Percentiles rank a stretch among this genome's conserved stretches.
Conservation (phyloP, 345 rosid species). For the Mallotus nudiflorus region DNA sequence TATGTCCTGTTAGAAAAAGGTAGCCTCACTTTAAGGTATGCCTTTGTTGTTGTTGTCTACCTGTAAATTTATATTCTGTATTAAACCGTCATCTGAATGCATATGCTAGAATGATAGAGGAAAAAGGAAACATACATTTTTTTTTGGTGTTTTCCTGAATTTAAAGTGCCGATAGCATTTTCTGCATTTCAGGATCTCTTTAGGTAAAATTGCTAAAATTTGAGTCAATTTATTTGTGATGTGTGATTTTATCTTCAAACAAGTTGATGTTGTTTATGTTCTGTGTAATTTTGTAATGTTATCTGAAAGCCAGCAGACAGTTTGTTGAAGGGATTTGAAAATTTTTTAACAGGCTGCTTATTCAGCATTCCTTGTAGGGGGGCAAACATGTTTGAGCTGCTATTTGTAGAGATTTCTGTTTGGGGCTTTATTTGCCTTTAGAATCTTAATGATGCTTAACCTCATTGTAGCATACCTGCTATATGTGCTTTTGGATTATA, state of each 20-base stretch:
- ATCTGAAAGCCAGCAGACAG: not conserved
- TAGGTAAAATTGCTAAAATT: not conserved
- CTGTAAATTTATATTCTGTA: not conserved
- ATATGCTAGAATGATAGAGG: not conserved
- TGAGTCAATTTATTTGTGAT: not conserved
- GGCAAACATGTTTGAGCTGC: not conserved
- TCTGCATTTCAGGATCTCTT: not conserved
- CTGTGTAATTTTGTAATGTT: not conserved
- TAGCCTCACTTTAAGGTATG: not conserved
- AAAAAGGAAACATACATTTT: not conserved
- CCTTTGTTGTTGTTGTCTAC: not conserved
- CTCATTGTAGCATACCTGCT: not conserved
- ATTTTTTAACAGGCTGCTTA: not conserved
- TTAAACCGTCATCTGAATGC: not conserved
- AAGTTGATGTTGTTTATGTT: not conserved
- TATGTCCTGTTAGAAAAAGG: not conserved
- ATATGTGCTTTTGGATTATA: not conserved
- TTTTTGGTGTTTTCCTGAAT: too few species aligned
- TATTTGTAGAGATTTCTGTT: too few species aligned
- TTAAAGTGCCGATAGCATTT: not conserved
- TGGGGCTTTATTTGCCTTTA: conserved; percentile 3
- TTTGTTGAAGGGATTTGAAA: not conserved
- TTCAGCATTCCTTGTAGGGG: not conserved
- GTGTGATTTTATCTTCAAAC: not conserved
- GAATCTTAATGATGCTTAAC: not conserved